Percentiles rank a stretch among this genome's conserved stretches.
These are phyloP conservation scores for Globisporangium emineosum DNA, from an alignment of 352 stramenopile species.

Conservation along the genomic window DNA sequence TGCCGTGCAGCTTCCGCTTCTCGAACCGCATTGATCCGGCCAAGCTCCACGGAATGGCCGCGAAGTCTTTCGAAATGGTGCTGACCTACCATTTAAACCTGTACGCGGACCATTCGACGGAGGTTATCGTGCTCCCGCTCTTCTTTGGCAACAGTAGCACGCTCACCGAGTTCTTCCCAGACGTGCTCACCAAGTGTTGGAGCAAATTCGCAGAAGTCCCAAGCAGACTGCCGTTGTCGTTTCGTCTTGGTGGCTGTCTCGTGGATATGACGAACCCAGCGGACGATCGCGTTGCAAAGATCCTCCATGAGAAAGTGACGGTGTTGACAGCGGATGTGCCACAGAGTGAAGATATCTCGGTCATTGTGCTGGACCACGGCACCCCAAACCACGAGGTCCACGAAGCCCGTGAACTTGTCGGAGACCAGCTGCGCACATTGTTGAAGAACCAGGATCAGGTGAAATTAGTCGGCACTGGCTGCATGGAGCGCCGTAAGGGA, in stretches of 20 bases:
- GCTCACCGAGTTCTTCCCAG: constrained; percentile 72
- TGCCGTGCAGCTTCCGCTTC: constrained; percentile 78
- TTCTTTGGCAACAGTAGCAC: constrained; percentile 80
- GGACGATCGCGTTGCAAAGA: constrained; percentile 61
- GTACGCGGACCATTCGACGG: constrained; percentile 10
- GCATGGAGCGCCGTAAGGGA: constrained; percentile 78
- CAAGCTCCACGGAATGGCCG: constrained; percentile 58
- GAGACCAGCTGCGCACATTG: constrained; percentile 40
- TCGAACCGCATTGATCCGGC: constrained; percentile 62
- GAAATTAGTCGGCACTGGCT: constrained; percentile 48
- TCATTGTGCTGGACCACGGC: constrained; percentile 79
- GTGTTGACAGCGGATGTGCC: constrained; percentile 28
- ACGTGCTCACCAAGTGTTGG: constrained; percentile 51
- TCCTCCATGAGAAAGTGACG: constrained; percentile 52
- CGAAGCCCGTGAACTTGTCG: constrained; percentile 56
- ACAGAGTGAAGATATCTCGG: constrained; percentile 31
- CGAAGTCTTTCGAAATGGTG: constrained; percentile 66
- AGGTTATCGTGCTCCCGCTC: constrained; percentile 66
- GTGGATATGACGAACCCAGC: constrained; percentile 42
- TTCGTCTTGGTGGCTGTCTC: constrained; percentile 54
- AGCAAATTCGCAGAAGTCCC: neutral
- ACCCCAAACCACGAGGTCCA: constrained; percentile 73
- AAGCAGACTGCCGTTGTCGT: constrained; percentile 17
- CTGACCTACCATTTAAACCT: constrained; percentile 40
- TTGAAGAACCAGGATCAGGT: constrained; percentile 38